phyloP scores from a whole-genome alignment of 306 rosid species.

The Pyrus communis region DNA sequence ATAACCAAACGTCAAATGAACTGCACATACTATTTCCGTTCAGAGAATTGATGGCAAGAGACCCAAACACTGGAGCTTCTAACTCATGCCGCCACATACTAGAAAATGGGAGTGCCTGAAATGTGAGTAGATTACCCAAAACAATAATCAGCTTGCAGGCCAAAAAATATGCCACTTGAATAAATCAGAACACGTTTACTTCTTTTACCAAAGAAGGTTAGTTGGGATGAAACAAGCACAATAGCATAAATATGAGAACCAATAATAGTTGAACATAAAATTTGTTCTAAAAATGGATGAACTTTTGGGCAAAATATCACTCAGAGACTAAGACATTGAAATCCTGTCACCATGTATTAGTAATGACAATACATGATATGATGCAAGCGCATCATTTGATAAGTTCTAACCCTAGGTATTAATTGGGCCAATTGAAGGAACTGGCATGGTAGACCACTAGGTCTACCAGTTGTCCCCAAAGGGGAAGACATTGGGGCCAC shows the following conservation, averaged over 20 bases:
- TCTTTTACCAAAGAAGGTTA: background rate
- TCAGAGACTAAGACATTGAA: background rate
- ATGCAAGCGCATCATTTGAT: background rate
- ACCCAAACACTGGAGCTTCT: slow-evolving; percentile 80
- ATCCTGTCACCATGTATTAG: background rate
- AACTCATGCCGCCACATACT: slow-evolving; percentile 57
- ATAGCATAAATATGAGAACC: background rate
- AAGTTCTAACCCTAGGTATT: background rate
- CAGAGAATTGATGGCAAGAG: slow-evolving; percentile 43
- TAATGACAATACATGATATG: background rate
- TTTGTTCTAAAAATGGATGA: no score
- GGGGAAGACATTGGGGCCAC: background rate
- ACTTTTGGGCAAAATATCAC: background rate
- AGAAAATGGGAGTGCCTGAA: slow-evolving; percentile 58
- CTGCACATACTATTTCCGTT: slow-evolving; percentile 50
- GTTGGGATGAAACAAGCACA: background rate
- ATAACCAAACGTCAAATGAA: slow-evolving; percentile 13
- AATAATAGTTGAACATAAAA: background rate
- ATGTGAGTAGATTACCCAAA: background rate
- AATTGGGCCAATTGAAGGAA: background rate
- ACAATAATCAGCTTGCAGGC: background rate
- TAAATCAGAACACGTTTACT: background rate
- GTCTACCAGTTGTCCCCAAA: background rate
- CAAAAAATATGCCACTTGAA: background rate
- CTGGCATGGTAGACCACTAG: background rate